Evolutionary conservation across 169 alveolate species (phyloP).

Genomic region (Plasmodium gallinaceum): DNA sequence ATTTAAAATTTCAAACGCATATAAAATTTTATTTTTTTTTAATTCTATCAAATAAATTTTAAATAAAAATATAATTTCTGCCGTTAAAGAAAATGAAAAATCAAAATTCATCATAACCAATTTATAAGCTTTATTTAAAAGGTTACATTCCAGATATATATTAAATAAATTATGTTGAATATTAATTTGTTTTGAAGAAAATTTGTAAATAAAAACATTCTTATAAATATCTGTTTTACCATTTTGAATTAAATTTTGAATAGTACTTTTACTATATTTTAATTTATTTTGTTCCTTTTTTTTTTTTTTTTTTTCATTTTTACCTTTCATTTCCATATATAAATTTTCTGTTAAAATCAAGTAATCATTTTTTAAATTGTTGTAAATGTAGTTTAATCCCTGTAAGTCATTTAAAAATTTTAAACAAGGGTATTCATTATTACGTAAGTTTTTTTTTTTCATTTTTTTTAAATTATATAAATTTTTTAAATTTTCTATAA

Average conservation of each 20-base stretch:
- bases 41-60: conserved; percentile 69
- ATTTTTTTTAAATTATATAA: conserved; percentile 49
- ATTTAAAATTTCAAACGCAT: conserved; percentile 37
- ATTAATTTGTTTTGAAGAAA: conserved; percentile 33
- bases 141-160: conserved; percentile 48
- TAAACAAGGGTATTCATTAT: conserved; percentile 31
- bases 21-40: conserved; percentile 46
- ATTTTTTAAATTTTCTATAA: conserved; percentile 55
- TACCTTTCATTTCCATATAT: conserved; percentile 34
- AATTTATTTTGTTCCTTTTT: not conserved
- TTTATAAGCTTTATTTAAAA: conserved; percentile 58
- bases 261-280: conserved; percentile 15
- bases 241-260: conserved; percentile 48
- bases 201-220: conserved; percentile 50
- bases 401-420: conserved; percentile 34
- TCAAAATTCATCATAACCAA: conserved; percentile 41
- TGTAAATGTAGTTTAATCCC: conserved; percentile 53
- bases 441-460: conserved; percentile 17
- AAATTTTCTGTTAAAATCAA: conserved; percentile 27
- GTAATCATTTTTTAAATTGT: conserved; percentile 64
- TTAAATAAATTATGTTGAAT: conserved; percentile 63
- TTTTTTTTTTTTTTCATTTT: conserved; percentile 18
- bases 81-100: conserved; percentile 62
- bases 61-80: conserved; percentile 59
- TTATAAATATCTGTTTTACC: conserved; percentile 44